Base-by-base conservation (phyloP, 345 rosid genomes). In the Pseudoturritis turrita region DNA sequence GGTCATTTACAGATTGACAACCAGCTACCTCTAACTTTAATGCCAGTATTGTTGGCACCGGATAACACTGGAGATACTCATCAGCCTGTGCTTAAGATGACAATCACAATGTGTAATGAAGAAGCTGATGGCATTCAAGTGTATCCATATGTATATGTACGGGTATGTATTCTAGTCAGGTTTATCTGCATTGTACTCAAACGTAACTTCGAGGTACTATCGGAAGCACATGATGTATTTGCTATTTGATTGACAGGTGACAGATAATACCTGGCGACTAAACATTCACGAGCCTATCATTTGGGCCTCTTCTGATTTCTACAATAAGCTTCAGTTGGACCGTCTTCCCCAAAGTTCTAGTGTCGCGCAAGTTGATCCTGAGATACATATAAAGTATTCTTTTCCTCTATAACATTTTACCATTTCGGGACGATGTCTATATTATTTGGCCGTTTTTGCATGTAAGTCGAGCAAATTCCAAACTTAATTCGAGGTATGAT, bases 211-310 rank as follows among this genome's bases (percentile, higher is more conserved):
- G 68, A 65, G 31, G 40, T 64, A 75, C 10, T 25, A 51, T 72
- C 22, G 60, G 35, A 66, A 58, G 51, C 19, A 36, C 43, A 26
- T 65, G 46, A 59, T 65, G 63, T 64, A 36, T 73, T n/a, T 50
- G 29, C 72, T 67, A 68, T 70, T 29, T 51, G 60, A 75, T 66
- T 76, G 76, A 52, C 70, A 95, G 99, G 96, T 91, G 50, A 86
- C 89, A 21, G 98, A 95, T 25, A 83, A 83, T 78, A 76, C 81
- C 54, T 95, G 96, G 99, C 87, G 96, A 81, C 81, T 95, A 71
- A 74, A 91, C 78, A 86, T 91, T 73, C 96, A 95, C 77, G 99
- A 95, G 80, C 99, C 99, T 22, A 88, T 95, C 59, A 89, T 95
- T 60, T 95, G 99, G 99, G 90, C 93, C n/a, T 56, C 80, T 4